Evolutionary conservation across 768 basidiomycete genomes (phyloP).

Genomic region (Boletus sp.): DNA sequence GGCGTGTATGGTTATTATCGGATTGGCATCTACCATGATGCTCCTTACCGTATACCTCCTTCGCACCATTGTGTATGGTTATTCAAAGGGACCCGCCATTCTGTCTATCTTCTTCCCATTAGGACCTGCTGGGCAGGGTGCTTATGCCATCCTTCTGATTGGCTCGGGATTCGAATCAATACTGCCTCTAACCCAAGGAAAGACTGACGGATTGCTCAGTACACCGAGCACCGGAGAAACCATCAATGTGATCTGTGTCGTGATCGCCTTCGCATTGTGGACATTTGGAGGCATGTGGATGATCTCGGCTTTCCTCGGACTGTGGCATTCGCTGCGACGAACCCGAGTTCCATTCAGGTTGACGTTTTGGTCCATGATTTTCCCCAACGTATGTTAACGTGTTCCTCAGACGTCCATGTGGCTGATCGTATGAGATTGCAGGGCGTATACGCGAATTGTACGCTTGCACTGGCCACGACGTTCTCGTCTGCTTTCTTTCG

Average conservation of each 20-base stretch:
- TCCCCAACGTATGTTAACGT: conserved; percentile 54
- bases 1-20: conserved; percentile 52
- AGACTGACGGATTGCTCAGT: conserved; percentile 35
- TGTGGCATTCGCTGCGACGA: conserved; percentile 41
- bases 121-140: conserved; percentile 70
- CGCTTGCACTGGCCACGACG: conserved; percentile 46
- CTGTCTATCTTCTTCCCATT: conserved; percentile 69
- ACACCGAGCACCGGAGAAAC: conserved; percentile 34
- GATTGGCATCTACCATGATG: conserved; percentile 61
- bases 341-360: conserved; percentile 49
- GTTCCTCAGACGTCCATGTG: neutral
- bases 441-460: conserved; percentile 68
- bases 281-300: conserved; percentile 62
- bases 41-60: conserved; percentile 62
- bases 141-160: conserved; percentile 53
- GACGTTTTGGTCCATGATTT: conserved; percentile 66
- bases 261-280: conserved; percentile 55
- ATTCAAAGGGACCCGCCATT: conserved; percentile 45
- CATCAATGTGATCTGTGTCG: conserved; percentile 46
- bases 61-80: conserved; percentile 55
- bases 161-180: conserved; percentile 44
- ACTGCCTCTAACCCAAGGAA: conserved; percentile 34
- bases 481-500: conserved; percentile 57
- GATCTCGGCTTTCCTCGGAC: conserved; percentile 49
- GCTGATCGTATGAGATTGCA: conserved; percentile 16